Evolutionary conservation across 257 asterid genomes (phyloP), one percentile per base, ranked within the genome.

Genomic region (Craterostigma plantagineum): DNA sequence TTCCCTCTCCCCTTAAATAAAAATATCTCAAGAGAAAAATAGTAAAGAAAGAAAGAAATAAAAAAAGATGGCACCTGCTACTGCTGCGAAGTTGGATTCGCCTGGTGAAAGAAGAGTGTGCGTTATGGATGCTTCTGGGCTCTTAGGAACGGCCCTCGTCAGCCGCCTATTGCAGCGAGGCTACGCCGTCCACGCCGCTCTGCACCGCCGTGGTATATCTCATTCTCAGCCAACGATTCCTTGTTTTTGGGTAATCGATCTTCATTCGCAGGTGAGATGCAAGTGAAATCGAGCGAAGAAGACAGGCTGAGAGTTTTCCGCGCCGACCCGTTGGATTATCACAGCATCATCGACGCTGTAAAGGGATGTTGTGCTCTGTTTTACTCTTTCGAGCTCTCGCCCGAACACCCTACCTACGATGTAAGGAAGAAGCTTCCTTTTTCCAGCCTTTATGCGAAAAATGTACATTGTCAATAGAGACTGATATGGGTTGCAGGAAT

Each of bases 121-220:
- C 50, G 99, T 90, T 1, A 90, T 90, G 99, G 95, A 83, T 46
- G 93, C 92, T 2, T 62, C 92, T 0, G 93, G 93, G 7, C 70
- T 62, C 0, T 43, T 90, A 6, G 99, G 95, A 48, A 61, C 91
- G 4, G 63, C 74, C 43, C 76, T 90, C 39, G 92, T 90, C 52
- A 66, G 57, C 48, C 69, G 75, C 42, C 84, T 90, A 14, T 63
- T 90, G 46, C 75, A 51, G 41, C 61, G 81, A 42, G 99, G 92
- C 16, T 90, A 83, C 61, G 61, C 76, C 49, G 95, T 83, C 8
- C 95, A 90, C 59, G 95, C 99, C 43, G 92, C 99, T 45, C 48
- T 79, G 35, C 71, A 69, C 59, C 55, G 60, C 41, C 81, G 46
- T 11, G 76, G 96, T 85, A 46, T 0, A 47, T n/a, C n/a, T n/a